phyloP scores from a whole-genome alignment of 73 alveolate genomes.

The Paramecium primaurelia region DNA sequence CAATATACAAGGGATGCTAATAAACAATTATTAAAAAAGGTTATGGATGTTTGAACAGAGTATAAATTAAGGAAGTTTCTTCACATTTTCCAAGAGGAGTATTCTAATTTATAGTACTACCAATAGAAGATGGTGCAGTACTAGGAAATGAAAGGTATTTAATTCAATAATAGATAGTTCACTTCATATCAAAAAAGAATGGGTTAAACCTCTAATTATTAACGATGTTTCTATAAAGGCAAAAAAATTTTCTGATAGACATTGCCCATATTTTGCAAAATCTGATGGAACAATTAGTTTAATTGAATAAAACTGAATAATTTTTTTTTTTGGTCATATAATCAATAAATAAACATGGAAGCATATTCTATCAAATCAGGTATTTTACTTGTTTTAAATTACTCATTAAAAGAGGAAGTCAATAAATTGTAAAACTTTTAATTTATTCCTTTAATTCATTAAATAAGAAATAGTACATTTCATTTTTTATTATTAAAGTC shows the following conservation, averaged over 20 bases:
- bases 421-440: neutral
- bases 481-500: neutral
- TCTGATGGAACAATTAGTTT: constrained; percentile 19
- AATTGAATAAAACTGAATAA: neutral
- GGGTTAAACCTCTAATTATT: constrained; percentile 9
- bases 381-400: neutral
- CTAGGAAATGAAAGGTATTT: neutral
- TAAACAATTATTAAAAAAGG: neutral
- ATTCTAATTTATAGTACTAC: neutral
- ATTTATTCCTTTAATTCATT: neutral
- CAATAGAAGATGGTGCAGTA: constrained; percentile 1
- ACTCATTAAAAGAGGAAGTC: neutral
- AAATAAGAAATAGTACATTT: neutral
- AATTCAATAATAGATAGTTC: neutral
- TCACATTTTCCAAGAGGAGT: constrained; percentile 45
- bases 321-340: too few relatives aligned
- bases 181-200: neutral
- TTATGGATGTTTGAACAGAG: neutral
- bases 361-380: neutral
- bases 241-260: constrained; percentile 1
- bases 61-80: constrained; percentile 34
- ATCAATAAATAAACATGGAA: too few relatives aligned
- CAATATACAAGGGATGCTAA: constrained; percentile 44
- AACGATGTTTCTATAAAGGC: constrained; percentile 9
- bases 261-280: neutral